Evolutionary conservation across 2,329 filamentous ascomycete genomes (phyloP).

Genomic region (Fusarium hainanense): DNA sequence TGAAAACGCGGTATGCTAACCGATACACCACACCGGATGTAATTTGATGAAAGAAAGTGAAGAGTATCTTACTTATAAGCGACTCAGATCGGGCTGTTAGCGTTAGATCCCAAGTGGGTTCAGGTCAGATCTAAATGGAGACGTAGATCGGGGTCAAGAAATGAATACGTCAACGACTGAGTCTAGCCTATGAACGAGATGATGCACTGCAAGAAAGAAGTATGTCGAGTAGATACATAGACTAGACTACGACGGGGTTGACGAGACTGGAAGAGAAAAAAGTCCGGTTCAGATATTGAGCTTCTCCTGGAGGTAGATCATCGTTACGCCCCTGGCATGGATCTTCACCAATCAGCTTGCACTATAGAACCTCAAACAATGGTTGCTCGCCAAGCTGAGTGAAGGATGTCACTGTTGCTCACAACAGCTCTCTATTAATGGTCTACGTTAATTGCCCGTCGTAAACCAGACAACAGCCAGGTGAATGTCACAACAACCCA

Average conservation of each 20-base stretch:
- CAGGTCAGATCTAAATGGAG: neutral
- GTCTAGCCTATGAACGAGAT: neutral
- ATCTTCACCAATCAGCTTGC: neutral
- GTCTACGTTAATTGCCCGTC: neutral
- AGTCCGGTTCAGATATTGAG: neutral
- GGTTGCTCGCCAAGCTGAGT: neutral
- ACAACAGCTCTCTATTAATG: neutral
- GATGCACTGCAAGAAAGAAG: neutral
- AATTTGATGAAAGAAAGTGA: neutral
- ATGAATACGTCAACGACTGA: neutral
- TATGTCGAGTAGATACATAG: neutral
- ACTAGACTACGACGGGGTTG: neutral
- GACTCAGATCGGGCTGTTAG: neutral
- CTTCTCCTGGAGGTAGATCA: neutral
- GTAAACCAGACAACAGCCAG: neutral
- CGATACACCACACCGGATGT: slow-evolving; percentile 33
- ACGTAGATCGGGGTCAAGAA: neutral
- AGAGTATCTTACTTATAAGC: neutral
- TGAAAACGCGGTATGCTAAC: slow-evolving; percentile 35
- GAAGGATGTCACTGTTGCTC: neutral
- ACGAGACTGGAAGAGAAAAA: neutral
- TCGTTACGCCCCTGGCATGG: neutral
- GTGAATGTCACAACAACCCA: neutral
- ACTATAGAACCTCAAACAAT: neutral
- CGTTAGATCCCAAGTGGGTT: neutral